Conservation (phyloP, 352 stramenopile species). For the Phytophthora multivora region DNA sequence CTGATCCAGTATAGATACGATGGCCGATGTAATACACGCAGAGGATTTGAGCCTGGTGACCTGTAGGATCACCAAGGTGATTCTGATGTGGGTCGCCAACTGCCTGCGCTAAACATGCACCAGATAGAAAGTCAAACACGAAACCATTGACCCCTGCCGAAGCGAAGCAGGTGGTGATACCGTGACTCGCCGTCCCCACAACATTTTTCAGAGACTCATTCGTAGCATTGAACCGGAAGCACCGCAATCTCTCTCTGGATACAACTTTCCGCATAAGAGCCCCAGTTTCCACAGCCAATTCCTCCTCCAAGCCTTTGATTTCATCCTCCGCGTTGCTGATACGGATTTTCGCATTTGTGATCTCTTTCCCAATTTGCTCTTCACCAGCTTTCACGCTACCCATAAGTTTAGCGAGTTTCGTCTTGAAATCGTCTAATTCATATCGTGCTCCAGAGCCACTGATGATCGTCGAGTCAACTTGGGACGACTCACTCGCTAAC, state of each 20-base stretch:
- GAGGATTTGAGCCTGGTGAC: slow-evolving; percentile 73
- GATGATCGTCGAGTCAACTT: slow-evolving; percentile 74
- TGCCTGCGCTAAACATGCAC: slow-evolving; percentile 64
- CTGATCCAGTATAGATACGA: slow-evolving; percentile 73
- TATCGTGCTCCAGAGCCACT: slow-evolving; percentile 62
- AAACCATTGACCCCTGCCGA: slow-evolving; percentile 49
- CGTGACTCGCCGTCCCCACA: slow-evolving; percentile 69
- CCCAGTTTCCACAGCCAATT: slow-evolving; percentile 70
- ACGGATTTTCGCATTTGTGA: slow-evolving; percentile 64
- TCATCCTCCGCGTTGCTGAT: slow-evolving; percentile 72
- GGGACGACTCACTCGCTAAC: slow-evolving; percentile 59
- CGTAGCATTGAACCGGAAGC: slow-evolving; percentile 74
- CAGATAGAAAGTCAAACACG: slow-evolving; percentile 72
- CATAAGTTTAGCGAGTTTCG: slow-evolving; percentile 76
- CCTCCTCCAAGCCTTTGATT: slow-evolving; percentile 68
- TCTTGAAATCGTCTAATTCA: slow-evolving; percentile 78
- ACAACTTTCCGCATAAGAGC: slow-evolving; percentile 75
- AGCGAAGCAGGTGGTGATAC: slow-evolving; percentile 64
- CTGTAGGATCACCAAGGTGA: slow-evolving; percentile 65
- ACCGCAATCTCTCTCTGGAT: slow-evolving; percentile 66
- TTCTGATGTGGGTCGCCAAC: slow-evolving; percentile 65
- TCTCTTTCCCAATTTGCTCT: slow-evolving; percentile 62
- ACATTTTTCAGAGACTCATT: slow-evolving; percentile 80
- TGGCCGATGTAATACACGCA: slow-evolving; percentile 62
- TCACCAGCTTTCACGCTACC: slow-evolving; percentile 61